Conservation (phyloP, 768 basidiomycete species). For the Nidularia pulvinata region DNA sequence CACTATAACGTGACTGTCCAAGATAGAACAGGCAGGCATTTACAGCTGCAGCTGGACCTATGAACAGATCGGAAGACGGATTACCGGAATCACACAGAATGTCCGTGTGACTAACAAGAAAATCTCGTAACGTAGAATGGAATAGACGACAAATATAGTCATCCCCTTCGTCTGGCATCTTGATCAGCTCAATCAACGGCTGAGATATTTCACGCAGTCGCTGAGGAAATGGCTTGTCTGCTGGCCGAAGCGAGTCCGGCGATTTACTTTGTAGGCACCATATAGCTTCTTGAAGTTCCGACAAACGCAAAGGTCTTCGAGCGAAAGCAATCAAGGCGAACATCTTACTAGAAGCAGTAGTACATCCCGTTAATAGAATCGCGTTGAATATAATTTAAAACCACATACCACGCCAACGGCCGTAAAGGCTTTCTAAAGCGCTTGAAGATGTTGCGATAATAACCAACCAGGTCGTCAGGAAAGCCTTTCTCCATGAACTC, state of each 20-base stretch:
- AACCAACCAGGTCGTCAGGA: slow-evolving; percentile 9
- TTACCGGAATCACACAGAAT: slow-evolving; percentile 6
- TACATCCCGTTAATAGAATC: neutral
- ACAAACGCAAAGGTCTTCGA: slow-evolving; percentile 17
- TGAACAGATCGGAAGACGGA: slow-evolving; percentile 4
- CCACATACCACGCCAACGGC: slow-evolving; percentile 12
- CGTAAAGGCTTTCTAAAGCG: slow-evolving; percentile 5
- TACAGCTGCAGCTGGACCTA: slow-evolving; percentile 11
- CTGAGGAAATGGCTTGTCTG: slow-evolving; percentile 6
- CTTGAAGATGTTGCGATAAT: slow-evolving; percentile 13
- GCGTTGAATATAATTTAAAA: neutral
- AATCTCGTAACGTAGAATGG: slow-evolving; percentile 21
- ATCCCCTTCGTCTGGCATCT: slow-evolving; percentile 3
- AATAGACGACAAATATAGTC: slow-evolving; percentile 17
- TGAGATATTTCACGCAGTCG: slow-evolving; percentile 7
- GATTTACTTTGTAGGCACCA: slow-evolving; percentile 11
- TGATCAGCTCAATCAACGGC: slow-evolving; percentile 12
- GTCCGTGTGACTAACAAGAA: slow-evolving; percentile 12
- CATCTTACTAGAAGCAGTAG: slow-evolving; percentile 14
- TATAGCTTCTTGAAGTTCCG: slow-evolving; percentile 19
- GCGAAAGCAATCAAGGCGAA: slow-evolving; percentile 22
- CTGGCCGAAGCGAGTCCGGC: neutral
- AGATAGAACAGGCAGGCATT: slow-evolving; percentile 23
- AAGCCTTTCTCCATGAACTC: slow-evolving; percentile 9
- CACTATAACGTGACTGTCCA: slow-evolving; percentile 11